A percentile compares a stretch with the other conserved stretches of the same genome.
These are phyloP conservation scores for Talaromyces thailandensis DNA, from an alignment of 495 filamentous ascomycete species.

Conservation along the genomic window DNA sequence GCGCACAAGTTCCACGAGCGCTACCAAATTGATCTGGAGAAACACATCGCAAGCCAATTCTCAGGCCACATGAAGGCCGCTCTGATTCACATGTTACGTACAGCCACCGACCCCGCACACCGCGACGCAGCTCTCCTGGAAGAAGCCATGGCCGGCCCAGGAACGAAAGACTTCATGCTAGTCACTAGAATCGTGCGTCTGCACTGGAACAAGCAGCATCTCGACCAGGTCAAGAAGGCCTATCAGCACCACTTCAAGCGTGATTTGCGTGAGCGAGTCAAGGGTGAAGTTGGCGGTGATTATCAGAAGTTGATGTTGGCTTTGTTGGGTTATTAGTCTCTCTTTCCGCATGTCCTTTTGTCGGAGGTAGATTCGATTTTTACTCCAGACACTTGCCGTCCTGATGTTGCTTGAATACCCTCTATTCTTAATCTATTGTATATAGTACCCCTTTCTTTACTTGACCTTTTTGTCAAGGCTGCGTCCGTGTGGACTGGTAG, in stretches of 20 bases:
- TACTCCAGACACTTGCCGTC: no score
- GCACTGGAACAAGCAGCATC: conserved; percentile 69
- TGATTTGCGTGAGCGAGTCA: conserved; percentile 55
- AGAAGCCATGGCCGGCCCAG: conserved; percentile 74
- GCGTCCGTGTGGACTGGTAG: background rate
- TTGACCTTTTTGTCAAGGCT: background rate
- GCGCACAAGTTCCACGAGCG: conserved; percentile 56
- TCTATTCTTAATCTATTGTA: background rate
- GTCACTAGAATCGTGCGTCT: conserved; percentile 60
- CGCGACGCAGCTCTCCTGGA: conserved; percentile 74
- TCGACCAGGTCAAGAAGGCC: conserved; percentile 63
- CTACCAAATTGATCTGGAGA: conserved; percentile 57
- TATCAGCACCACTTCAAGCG: conserved; percentile 56
- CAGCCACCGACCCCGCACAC: conserved; percentile 69
- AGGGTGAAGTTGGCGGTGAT: conserved; percentile 80
- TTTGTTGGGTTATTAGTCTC: conserved; percentile 20
- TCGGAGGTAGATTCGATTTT: background rate
- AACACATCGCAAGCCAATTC: conserved; percentile 70
- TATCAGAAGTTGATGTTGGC: conserved; percentile 53
- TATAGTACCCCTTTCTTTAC: background rate
- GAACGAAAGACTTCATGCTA: conserved; percentile 80
- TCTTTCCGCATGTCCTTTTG: background rate
- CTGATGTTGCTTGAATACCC: background rate
- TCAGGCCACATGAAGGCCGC: conserved; percentile 88
- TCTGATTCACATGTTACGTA: conserved; percentile 66